Percentiles rank a stretch among this genome's conserved stretches.
phyloP scores from a whole-genome alignment of 805 yeast species.

The Candida odintsovae region DNA sequence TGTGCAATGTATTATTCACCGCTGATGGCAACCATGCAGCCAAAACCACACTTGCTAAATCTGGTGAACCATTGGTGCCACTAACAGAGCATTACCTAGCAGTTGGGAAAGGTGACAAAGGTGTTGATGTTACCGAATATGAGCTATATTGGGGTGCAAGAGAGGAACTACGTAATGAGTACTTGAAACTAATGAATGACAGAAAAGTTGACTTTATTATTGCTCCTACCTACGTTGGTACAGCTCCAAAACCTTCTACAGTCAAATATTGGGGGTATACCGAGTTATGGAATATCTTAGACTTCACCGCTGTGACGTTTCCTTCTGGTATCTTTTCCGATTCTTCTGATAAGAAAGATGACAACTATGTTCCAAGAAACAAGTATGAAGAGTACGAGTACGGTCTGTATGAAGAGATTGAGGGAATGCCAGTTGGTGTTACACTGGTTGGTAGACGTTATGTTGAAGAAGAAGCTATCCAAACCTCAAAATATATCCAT shows the following conservation, averaged over 20 bases:
- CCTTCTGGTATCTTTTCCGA: constrained; percentile 45
- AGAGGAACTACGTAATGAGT: constrained; percentile 54
- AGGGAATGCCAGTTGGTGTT: constrained; percentile 50
- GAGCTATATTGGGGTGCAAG: constrained; percentile 49
- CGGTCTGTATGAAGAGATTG: constrained; percentile 31
- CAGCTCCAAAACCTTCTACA: constrained; percentile 61
- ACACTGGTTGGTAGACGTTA: constrained; percentile 47
- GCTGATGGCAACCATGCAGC: constrained; percentile 66
- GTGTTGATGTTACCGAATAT: constrained; percentile 44
- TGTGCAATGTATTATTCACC: constrained; percentile 48
- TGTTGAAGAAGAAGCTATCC: constrained; percentile 42
- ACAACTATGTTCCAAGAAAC: constrained; percentile 15
- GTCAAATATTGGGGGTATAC: constrained; percentile 80
- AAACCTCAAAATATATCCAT: constrained; percentile 30
- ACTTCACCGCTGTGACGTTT: constrained; percentile 59
- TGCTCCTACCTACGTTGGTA: constrained; percentile 63
- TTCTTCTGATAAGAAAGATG: constrained; percentile 42
- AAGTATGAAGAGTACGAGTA: constrained; percentile 21
- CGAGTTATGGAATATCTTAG: constrained; percentile 64
- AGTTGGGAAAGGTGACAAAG: constrained; percentile 51
- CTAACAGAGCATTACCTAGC: constrained; percentile 58
- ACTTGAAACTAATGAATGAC: constrained; percentile 44
- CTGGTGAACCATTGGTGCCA: constrained; percentile 67
- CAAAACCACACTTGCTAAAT: constrained; percentile 41
- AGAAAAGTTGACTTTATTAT: constrained; percentile 60